A percentile compares a stretch with the other conserved stretches of the same genome.
Evolutionary conservation across 75 land plant genomes (phyloP).

Genomic region (Pinus albicaulis): DNA sequence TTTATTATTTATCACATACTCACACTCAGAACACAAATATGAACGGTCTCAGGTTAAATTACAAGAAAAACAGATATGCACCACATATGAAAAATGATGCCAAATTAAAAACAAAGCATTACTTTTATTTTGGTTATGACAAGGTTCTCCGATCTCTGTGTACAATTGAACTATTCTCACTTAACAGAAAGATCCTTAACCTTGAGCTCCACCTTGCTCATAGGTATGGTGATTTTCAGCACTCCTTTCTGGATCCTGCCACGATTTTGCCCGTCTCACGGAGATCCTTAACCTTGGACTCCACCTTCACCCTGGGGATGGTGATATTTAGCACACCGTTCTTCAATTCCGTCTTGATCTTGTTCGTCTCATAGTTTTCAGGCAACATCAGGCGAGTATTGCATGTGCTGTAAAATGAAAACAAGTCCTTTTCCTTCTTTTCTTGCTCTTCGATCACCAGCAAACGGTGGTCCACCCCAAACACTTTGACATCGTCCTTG

Average conservation of each 20-base stretch:
- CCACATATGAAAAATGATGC: too few species aligned
- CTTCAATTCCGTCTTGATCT: slow-evolving; percentile 75
- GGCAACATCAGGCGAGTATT: slow-evolving; percentile 9
- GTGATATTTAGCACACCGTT: slow-evolving; percentile 70
- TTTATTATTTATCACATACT: too few species aligned
- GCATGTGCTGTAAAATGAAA: slow-evolving; percentile 37
- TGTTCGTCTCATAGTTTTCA: slow-evolving; percentile 53
- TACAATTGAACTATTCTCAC: not conserved
- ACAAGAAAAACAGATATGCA: too few species aligned
- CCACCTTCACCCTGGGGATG: slow-evolving; percentile 58
- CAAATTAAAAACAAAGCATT: too few species aligned
- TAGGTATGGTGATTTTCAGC: slow-evolving; percentile 61
- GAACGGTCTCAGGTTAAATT: too few species aligned
- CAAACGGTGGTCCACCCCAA: slow-evolving; percentile 53
- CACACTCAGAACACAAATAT: too few species aligned
- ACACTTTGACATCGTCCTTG: slow-evolving; percentile 80
- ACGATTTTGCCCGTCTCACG: slow-evolving; percentile 53
- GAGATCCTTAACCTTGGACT: slow-evolving; percentile 71
- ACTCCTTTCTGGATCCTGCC: slow-evolving; percentile 87
- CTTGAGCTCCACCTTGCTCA: slow-evolving; percentile 49
- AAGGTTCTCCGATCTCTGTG: too few species aligned
- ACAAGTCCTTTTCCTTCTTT: slow-evolving; percentile 17
- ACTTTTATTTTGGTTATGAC: too few species aligned
- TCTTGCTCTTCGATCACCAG: slow-evolving; percentile 59
- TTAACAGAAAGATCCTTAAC: slow-evolving; percentile 54